Percentiles rank a stretch among this genome's conserved stretches.
These are phyloP conservation scores for Trichoderma breve DNA, from an alignment of 2,329 filamentous ascomycete species.

Conservation along the genomic window DNA sequence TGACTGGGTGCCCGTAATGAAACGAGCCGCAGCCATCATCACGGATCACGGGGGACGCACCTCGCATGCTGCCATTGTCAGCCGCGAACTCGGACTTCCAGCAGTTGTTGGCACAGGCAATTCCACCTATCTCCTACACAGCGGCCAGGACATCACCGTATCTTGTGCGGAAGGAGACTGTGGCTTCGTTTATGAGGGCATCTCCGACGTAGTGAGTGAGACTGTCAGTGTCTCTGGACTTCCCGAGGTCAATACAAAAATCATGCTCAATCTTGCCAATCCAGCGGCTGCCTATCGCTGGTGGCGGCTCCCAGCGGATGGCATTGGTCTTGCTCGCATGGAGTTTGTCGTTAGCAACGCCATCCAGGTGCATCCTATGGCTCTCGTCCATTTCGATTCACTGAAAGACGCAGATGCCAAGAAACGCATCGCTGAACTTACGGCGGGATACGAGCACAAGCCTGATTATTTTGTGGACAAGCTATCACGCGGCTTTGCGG, in stretches of 20 bases:
- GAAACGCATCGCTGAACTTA: slow-evolving; percentile 30
- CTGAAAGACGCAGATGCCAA: slow-evolving; percentile 30
- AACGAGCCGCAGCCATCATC: slow-evolving; percentile 36
- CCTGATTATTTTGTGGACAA: slow-evolving; percentile 41
- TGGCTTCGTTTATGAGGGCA: slow-evolving; percentile 39
- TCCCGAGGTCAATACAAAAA: slow-evolving; percentile 28
- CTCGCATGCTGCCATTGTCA: slow-evolving; percentile 42
- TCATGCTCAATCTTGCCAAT: slow-evolving; percentile 41
- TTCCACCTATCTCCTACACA: slow-evolving; percentile 38
- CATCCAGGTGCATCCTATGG: slow-evolving; percentile 39
- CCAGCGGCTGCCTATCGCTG: slow-evolving; percentile 39
- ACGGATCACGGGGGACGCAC: slow-evolving; percentile 39
- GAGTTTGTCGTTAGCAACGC: slow-evolving; percentile 40
- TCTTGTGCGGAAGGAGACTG: slow-evolving; percentile 39
- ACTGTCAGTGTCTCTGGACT: slow-evolving; percentile 31
- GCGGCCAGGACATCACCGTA: slow-evolving; percentile 38
- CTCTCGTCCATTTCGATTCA: slow-evolving; percentile 34
- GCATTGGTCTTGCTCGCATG: slow-evolving; percentile 42
- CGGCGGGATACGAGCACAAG: slow-evolving; percentile 33
- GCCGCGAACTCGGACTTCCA: slow-evolving; percentile 39
- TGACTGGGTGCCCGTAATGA: slow-evolving; percentile 41
- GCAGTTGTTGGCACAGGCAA: slow-evolving; percentile 38
- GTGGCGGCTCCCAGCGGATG: slow-evolving; percentile 39
- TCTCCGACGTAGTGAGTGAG: slow-evolving; percentile 33
- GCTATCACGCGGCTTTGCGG: slow-evolving; percentile 36